These are phyloP conservation scores for Apiotrichum siamense DNA, from an alignment of 1,284 basidiomycete genomes.

Conservation along the genomic window DNA sequence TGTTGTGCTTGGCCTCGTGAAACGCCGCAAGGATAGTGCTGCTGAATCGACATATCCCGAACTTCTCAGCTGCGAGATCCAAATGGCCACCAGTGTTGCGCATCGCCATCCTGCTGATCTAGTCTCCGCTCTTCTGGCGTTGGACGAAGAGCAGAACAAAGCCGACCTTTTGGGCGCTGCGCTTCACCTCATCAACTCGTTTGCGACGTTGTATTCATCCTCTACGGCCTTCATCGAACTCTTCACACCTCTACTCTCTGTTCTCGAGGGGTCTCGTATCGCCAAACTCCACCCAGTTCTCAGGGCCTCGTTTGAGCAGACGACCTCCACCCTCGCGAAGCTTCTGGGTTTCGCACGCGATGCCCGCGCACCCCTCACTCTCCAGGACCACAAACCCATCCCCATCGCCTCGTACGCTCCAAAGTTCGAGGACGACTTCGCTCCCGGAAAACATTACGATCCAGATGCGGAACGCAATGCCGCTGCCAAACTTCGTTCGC, in stretches of 20 bases:
- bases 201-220: slow-evolving; percentile 67
- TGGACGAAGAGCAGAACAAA: slow-evolving; percentile 52
- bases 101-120: slow-evolving; percentile 30
- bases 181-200: slow-evolving; percentile 60
- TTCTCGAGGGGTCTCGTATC: slow-evolving; percentile 57
- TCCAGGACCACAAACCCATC: slow-evolving; percentile 94
- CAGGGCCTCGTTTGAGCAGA: slow-evolving; percentile 51
- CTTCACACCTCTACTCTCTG: slow-evolving; percentile 60
- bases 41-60: slow-evolving; percentile 49
- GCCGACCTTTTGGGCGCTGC: slow-evolving; percentile 53
- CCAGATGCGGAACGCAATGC: slow-evolving; percentile 90
- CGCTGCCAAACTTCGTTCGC: slow-evolving; percentile 72
- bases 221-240: slow-evolving; percentile 78
- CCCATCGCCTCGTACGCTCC: slow-evolving; percentile 89
- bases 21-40: slow-evolving; percentile 48
- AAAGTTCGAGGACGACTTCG: slow-evolving; percentile 82
- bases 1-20: slow-evolving; percentile 64
- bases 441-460: slow-evolving; percentile 67
- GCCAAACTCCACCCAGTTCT: slow-evolving; percentile 54
- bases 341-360: slow-evolving; percentile 67
- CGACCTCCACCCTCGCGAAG: slow-evolving; percentile 53
- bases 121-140: slow-evolving; percentile 23
- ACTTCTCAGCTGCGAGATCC: slow-evolving; percentile 15
- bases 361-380: slow-evolving; percentile 67
- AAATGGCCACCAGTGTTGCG: slow-evolving; percentile 12